Evolutionary conservation across 306 rosid species (phyloP).

Genomic region (Begonia loranthoides): DNA sequence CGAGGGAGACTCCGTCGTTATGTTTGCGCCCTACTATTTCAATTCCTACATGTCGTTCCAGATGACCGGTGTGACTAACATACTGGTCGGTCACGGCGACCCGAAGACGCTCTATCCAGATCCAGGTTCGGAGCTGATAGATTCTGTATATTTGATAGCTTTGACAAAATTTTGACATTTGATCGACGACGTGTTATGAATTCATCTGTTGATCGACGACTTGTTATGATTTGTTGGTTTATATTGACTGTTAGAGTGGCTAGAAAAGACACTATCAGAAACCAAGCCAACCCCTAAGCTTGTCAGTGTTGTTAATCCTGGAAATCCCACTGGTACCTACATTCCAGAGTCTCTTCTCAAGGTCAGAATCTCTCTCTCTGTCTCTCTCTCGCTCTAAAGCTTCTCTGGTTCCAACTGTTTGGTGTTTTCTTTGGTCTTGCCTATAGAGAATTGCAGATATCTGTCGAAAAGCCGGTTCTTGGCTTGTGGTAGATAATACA

Average conservation of each 20-base stretch:
- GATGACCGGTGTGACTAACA: constrained; percentile 85
- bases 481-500: constrained; percentile 90
- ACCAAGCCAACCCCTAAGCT: constrained; percentile 85
- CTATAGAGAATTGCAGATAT: constrained; percentile 73
- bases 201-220: too few relatives aligned
- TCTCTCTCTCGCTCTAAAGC: constrained; percentile 1
- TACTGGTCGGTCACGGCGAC: constrained; percentile 71
- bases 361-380: constrained; percentile 36
- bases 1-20: constrained; percentile 75
- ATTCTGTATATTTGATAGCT: too few relatives aligned
- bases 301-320: constrained; percentile 89
- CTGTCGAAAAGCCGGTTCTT: constrained; percentile 64
- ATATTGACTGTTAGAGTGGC: constrained; percentile 62
- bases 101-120: constrained; percentile 78
- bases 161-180: too few relatives aligned
- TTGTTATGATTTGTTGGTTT: neutral
- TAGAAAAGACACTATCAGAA: constrained; percentile 54
- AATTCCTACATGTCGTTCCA: constrained; percentile 87
- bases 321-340: constrained; percentile 86
- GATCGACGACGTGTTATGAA: too few relatives aligned
- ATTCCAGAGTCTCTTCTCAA: constrained; percentile 75
- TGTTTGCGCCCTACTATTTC: constrained; percentile 96
- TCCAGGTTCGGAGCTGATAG: constrained; percentile 30
- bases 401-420: neutral
- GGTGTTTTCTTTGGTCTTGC: constrained; percentile 12